Percentiles rank a stretch among this genome's conserved stretches.
Evolutionary conservation across 345 rosid genomes (phyloP).

Genomic region (Murraya paniculata): DNA sequence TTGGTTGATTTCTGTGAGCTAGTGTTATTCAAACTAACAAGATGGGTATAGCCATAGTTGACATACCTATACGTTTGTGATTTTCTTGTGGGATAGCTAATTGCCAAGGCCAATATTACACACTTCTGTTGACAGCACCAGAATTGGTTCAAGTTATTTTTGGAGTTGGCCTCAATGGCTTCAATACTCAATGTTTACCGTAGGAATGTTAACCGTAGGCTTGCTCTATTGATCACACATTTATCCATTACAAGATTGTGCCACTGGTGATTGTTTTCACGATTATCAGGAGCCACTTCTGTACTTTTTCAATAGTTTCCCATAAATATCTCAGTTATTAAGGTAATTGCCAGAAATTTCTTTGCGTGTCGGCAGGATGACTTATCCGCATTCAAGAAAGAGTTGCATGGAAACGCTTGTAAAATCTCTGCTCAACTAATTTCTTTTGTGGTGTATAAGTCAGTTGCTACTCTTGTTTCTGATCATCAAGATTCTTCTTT

Average conservation of each 20-base stretch:
- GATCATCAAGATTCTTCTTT: background rate
- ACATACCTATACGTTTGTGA: background rate
- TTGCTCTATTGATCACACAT: background rate
- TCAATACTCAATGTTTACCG: background rate
- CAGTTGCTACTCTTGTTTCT: background rate
- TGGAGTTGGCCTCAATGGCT: background rate
- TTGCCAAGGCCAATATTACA: background rate
- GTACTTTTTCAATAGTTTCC: background rate
- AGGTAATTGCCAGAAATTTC: background rate
- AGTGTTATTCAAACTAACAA: background rate
- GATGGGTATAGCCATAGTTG: background rate
- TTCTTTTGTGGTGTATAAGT: background rate
- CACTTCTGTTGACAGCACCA: background rate
- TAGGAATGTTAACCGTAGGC: conserved; percentile 1
- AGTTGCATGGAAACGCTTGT: background rate
- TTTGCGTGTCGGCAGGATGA: conserved; percentile 2
- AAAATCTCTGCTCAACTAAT: background rate
- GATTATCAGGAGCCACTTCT: background rate
- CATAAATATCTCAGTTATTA: background rate
- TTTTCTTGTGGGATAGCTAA: background rate
- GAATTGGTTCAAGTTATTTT: background rate
- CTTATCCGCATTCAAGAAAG: background rate
- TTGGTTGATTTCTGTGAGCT: background rate
- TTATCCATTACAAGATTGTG: background rate
- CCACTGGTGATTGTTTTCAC: background rate